Evolutionary conservation across 2,329 filamentous ascomycete genomes (phyloP), one percentile per base, ranked within the genome.

Genomic region (Ophiostoma ips): DNA sequence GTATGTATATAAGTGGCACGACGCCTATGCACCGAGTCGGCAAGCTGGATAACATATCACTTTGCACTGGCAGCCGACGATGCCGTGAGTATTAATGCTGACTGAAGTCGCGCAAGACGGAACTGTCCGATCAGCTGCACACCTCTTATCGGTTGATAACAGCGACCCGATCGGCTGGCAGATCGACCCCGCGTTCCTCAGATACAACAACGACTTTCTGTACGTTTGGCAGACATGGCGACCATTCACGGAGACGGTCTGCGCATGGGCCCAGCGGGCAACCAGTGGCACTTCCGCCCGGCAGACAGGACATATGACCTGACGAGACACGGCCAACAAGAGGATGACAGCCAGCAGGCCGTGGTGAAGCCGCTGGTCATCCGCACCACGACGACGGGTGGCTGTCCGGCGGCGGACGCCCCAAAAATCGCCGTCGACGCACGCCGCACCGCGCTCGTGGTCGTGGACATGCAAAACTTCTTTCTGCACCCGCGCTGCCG

Each of bases 381-480:
- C 46, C 62, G 60, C 10, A 60, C 75, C 36, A 62, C 63, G 16
- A n/a, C n/a, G 66, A 71, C 6, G 52, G 57, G 15, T 5, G 33
- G 33, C 5, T 12, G 8, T 62, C n/a, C n/a, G n/a, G n/a, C 63
- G 18, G 66, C 67, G n/a, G 72, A 44, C 72, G 75, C n/a, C n/a
- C n/a, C 61, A 70, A 73, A 67, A 70, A 75, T 62, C 74, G 75
- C 57, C 71, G 67, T 65, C 73, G 75, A 58, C 18, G 68, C 72
- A 4, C 50, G 57, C 11, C 63, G 63, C 18, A 68, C 67, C 11
- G 73, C 55, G 1, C 51, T 57, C 15, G 51, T 57, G 2, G 36
- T 57, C 6, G 51, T 57, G 34, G 74, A 77, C 60, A 73, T 77
- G 69, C 74, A 77, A 59, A 77, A 76, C 58, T 75, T 69, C 62